Percentiles rank a stretch among this genome's conserved stretches.
Conservation (phyloP, 805 yeast genomes). For the Candida vartiovaarae region DNA sequence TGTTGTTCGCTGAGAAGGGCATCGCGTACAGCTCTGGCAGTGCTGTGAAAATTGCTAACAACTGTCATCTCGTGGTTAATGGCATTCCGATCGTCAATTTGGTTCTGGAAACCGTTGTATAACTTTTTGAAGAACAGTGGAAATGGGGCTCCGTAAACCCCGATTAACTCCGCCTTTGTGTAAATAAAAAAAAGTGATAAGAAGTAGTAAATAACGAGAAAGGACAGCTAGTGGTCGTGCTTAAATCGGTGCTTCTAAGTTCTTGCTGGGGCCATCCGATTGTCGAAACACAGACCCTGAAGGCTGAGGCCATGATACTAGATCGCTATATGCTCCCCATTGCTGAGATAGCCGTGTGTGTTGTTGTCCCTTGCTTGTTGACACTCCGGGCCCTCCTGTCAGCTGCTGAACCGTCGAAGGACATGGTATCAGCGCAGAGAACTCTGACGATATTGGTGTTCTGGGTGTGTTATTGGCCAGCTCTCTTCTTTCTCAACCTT, state of each 20-base stretch:
- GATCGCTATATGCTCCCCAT: constrained; percentile 13
- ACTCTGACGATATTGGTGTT: constrained; percentile 7
- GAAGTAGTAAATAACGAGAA: no score
- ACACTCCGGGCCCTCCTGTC: constrained; percentile 16
- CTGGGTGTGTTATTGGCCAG: constrained; percentile 20
- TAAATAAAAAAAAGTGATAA: no score
- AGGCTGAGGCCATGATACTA: constrained; percentile 5
- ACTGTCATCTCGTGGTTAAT: constrained; percentile 5
- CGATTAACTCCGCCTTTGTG: no score
- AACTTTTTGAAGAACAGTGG: neutral
- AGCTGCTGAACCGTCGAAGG: no score
- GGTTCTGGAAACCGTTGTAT: constrained; percentile 2
- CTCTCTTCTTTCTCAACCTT: constrained; percentile 6
- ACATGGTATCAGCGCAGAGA: neutral
- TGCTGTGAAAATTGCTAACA: constrained; percentile 1
- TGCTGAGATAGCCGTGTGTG: constrained; percentile 7
- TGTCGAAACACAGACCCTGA: no score
- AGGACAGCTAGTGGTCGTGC: no score
- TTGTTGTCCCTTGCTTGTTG: constrained; percentile 11
- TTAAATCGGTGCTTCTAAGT: no score
- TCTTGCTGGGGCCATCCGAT: no score
- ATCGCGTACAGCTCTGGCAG: constrained; percentile 1
- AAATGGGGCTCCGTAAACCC: no score
- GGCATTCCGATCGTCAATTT: constrained; percentile 10
- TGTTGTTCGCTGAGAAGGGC: neutral